Evolutionary conservation across 495 filamentous ascomycete species (phyloP).

Genomic region (Penicillium psychrofluorescens): DNA sequence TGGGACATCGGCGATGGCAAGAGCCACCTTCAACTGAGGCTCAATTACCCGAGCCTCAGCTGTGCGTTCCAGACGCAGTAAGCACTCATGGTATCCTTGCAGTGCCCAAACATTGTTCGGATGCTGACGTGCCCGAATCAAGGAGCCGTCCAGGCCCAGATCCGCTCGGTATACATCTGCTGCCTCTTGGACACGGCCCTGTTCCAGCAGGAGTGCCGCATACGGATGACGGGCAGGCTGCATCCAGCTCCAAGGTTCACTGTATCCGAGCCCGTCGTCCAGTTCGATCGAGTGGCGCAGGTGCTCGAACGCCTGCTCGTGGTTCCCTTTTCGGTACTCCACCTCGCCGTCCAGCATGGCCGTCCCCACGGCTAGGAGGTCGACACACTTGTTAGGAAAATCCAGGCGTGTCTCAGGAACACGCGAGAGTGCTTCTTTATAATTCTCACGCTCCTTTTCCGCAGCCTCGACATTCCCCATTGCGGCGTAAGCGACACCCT

Average conservation of each 20-base stretch:
- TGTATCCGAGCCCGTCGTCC: conserved; percentile 52
- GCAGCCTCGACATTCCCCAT: conserved; percentile 38
- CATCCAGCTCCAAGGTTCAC: conserved; percentile 69
- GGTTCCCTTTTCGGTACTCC: conserved; percentile 51
- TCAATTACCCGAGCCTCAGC: conserved; percentile 45
- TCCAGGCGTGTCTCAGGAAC: conserved; percentile 40
- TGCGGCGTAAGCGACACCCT: conserved; percentile 54
- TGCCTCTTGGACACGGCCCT: conserved; percentile 49
- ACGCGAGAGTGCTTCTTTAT: conserved; percentile 31
- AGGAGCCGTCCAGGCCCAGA: conserved; percentile 47
- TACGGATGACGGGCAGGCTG: conserved; percentile 60
- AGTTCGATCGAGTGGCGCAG: conserved; percentile 44
- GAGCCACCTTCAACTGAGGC: conserved; percentile 41
- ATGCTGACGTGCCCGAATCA: conserved; percentile 53
- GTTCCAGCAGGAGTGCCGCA: conserved; percentile 56
- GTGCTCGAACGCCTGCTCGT: conserved; percentile 44
- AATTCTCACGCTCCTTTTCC: conserved; percentile 30
- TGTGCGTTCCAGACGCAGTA: conserved; percentile 41
- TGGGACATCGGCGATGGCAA: conserved; percentile 50
- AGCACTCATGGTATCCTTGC: conserved; percentile 59
- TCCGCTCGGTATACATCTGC: conserved; percentile 50
- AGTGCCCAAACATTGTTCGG: conserved; percentile 64
- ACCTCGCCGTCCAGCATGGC: conserved; percentile 64
- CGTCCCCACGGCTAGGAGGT: conserved; percentile 47
- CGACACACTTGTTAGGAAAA: conserved; percentile 55